Evolutionary conservation across 768 basidiomycete species (phyloP).

Genomic region (Boletus reticuloceps): DNA sequence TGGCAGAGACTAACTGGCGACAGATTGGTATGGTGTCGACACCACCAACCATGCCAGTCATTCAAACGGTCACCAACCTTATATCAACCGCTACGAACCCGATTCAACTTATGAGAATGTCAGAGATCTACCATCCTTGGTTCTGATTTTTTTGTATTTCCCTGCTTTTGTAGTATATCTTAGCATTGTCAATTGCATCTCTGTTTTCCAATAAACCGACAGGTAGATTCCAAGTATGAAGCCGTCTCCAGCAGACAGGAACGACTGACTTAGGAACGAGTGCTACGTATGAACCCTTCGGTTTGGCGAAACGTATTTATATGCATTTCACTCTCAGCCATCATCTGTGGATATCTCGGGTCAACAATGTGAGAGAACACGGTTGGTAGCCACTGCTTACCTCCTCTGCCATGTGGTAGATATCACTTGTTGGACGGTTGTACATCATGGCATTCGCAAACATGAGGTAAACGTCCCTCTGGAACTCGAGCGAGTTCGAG

Average conservation of each 20-base stretch:
- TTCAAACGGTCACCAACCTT: constrained; percentile 79
- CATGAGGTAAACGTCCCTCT: constrained; percentile 89
- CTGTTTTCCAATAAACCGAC: background rate
- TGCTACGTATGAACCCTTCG: constrained; percentile 60
- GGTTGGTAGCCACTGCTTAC: constrained; percentile 45
- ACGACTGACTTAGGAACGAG: constrained; percentile 24
- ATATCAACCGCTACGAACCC: constrained; percentile 88
- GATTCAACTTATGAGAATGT: constrained; percentile 79
- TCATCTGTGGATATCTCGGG: constrained; percentile 50
- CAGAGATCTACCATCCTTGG: constrained; percentile 85
- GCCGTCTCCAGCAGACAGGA: background rate
- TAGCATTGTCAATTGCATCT: constrained; percentile 2
- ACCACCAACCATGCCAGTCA: constrained; percentile 44
- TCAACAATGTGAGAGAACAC: background rate
- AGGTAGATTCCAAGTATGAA: background rate
- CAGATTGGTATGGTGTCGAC: constrained; percentile 23
- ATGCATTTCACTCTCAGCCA: constrained; percentile 66
- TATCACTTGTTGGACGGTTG: constrained; percentile 81
- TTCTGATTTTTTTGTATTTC: constrained; percentile 41
- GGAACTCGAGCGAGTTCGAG: constrained; percentile 79
- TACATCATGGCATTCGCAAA: constrained; percentile 99
- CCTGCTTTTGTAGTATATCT: background rate
- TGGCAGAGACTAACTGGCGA: constrained; percentile 3
- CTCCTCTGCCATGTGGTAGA: constrained; percentile 90
- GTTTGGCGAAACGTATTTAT: constrained; percentile 74